Percentiles rank a stretch among this genome's conserved stretches.
phyloP scores from a whole-genome alignment of 2,329 filamentous ascomycete species.

The Daldinia sp. region DNA sequence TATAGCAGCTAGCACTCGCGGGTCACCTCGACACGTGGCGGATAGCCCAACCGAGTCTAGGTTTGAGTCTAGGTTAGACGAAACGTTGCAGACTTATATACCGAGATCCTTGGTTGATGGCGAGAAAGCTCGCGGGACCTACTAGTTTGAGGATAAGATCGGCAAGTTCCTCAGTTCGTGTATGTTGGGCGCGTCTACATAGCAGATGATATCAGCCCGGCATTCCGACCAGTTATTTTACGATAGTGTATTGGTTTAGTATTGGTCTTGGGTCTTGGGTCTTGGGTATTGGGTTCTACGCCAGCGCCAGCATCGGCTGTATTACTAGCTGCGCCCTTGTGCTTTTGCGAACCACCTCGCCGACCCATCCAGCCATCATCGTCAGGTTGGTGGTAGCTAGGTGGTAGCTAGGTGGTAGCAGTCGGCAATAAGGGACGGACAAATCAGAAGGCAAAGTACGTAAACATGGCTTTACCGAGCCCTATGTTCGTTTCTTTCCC shows the following conservation, averaged over 20 bases:
- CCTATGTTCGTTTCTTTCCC: slow-evolving; percentile 8
- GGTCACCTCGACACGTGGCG: slow-evolving; percentile 31
- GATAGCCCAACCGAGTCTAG: slow-evolving; percentile 22
- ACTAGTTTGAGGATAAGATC: slow-evolving; percentile 26
- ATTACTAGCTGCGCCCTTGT: slow-evolving; percentile 30
- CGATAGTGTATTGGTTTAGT: too few species aligned
- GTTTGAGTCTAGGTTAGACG: slow-evolving; percentile 22
- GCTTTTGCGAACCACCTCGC: slow-evolving; percentile 22
- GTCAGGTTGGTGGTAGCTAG: slow-evolving; percentile 28
- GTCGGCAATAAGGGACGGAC: slow-evolving; percentile 26
- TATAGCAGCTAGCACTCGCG: slow-evolving; percentile 18
- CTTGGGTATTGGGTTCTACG: not conserved
- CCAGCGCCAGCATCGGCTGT: slow-evolving; percentile 13
- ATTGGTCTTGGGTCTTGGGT: too few species aligned
- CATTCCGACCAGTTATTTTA: slow-evolving; percentile 21
- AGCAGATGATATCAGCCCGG: slow-evolving; percentile 24
- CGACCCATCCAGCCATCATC: slow-evolving; percentile 20
- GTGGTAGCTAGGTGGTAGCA: too few species aligned
- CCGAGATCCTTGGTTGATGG: slow-evolving; percentile 23
- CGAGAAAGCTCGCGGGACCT: slow-evolving; percentile 23
- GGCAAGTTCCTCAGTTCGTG: slow-evolving; percentile 11
- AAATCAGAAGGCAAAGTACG: slow-evolving; percentile 25
- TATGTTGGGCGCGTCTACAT: slow-evolving; percentile 1
- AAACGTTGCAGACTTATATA: slow-evolving; percentile 36
- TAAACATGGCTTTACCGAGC: slow-evolving; percentile 32